Evolutionary conservation across 345 rosid species (phyloP).

Genomic region (Citrus trifoliata): DNA sequence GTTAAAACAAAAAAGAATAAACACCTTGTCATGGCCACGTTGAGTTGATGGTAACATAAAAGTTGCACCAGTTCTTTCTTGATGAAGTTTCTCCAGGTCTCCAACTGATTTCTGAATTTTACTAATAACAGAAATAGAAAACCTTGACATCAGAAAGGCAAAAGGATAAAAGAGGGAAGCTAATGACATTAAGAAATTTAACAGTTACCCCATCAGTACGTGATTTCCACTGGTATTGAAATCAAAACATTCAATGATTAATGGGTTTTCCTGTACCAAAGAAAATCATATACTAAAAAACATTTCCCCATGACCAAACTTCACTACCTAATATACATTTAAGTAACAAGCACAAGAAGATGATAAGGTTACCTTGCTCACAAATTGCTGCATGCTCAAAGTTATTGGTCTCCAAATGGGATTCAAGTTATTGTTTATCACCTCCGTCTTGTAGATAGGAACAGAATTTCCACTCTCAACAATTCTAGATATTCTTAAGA

Average conservation of each 20-base stretch:
- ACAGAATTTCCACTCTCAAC: slow-evolving; percentile 48
- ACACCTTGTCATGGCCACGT: slow-evolving; percentile 59
- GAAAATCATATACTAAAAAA: background rate
- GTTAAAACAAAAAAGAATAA: background rate
- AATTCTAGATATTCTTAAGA: slow-evolving; percentile 72
- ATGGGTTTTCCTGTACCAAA: slow-evolving; percentile 60
- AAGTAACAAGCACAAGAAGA: background rate
- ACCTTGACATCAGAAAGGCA: background rate
- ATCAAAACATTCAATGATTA: slow-evolving; percentile 81
- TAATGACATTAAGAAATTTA: background rate
- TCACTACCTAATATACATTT: background rate
- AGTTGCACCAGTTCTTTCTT: slow-evolving; percentile 44
- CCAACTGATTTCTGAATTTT: slow-evolving; percentile 66
- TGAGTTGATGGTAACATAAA: slow-evolving; percentile 37
- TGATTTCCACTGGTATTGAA: slow-evolving; percentile 75
- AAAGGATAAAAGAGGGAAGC: background rate
- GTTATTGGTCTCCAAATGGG: slow-evolving; percentile 67
- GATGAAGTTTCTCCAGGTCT: slow-evolving; percentile 60
- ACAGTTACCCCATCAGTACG: slow-evolving; percentile 60
- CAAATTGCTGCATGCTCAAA: slow-evolving; percentile 78
- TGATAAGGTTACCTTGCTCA: slow-evolving; percentile 63
- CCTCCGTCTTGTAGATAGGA: slow-evolving; percentile 83
- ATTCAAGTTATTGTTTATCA: slow-evolving; percentile 62
- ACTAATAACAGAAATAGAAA: slow-evolving; percentile 32
- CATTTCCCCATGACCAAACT: background rate